Evolutionary conservation across 495 filamentous ascomycete genomes (phyloP), one percentile per base, ranked within the genome.

Genomic region (Aeminium ludgeri): DNA sequence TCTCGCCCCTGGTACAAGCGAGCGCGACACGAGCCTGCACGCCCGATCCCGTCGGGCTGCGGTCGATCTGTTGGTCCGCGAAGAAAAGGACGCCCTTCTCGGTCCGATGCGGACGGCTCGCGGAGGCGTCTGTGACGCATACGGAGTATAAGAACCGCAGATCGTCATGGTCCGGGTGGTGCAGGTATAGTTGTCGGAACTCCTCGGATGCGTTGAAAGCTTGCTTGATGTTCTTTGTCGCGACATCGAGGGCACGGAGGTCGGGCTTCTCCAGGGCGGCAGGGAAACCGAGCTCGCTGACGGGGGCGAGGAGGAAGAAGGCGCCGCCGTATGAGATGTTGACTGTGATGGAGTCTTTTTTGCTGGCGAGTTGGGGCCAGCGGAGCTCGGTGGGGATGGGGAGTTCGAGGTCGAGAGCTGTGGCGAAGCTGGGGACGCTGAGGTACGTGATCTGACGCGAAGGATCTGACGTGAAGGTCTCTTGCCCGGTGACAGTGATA

Each of bases 71-170:
- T 13, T 31, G 27, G 27, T 44, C 40, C 12, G 49, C 45, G 34
- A 49, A 52, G 37, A 48, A 44, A 25, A 45, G 49, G 2, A 52
- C 19, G 3, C 45, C 45, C 20, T 35, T 33, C 31, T 51, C 48
- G 15, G 35, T 34, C 12, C n/a, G 4, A 3, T 6, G 8, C 10
- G 18, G 20, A 18, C 1, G 2, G 16, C 41, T 19, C 25, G 13
- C 32, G 19, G 18, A 15, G 15, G 38, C 15, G n/a, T 29, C 20
- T 15, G 34, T 44, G 13, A 44, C 41, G 13, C 34, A 17, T 5
- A 27, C 25, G 16, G 19, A 16, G 34, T 44, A 44, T 5, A 44
- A 28, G 12, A 6, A 5, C 16, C 38, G 41, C 5, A 39, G 13
- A 18, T 38, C 41, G 12, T 2, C 5, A 32, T 44, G 20, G 19